Evolutionary conservation across 106 monocot species (phyloP), one percentile per base, ranked within the genome.

Genomic region (Alisma plantagoaquatica): DNA sequence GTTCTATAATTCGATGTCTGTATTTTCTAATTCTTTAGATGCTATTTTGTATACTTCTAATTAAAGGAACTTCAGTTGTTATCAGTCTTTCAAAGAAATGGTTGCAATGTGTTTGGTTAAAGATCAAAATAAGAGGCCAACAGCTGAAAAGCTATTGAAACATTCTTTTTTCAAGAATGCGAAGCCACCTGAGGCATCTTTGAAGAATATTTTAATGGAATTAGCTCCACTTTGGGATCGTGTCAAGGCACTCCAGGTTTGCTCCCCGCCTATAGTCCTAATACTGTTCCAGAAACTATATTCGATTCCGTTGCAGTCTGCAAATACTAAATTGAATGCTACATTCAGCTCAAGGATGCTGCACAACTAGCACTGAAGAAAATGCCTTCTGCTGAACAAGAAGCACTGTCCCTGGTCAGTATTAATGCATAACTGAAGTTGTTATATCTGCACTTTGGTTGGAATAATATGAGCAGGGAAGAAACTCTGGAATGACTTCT

Each of bases 91-190:
- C 64, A 93, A 87, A 72, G 87, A 93, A 70, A 93, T 93, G 87
- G 87, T 87, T 56, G 83, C 87, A 18, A 93, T 87, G 93, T 93
- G 93, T 72, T 74, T 93, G 77, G 93, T 87, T 38, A 93, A 93
- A 83, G 93, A 93, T 72, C 93, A 73, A 70, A 73, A 79, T 51
- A 93, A 87, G 69, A 93, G 93, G 66, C 93, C 93, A 75, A 80
- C 87, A 43, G 82, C 87, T 51, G 87, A 87, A 63, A 83, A 83
- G 43, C 67, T 93, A n/a, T 65, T 87, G 46, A 93, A 93, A 48
- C 93, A 87, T 53, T 69, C 79, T 10, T 87, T 93, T 69, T 93
- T 93, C 72, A 93, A 80, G 54, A 33, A 62, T 64, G 87, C 64
- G 18, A 93, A 83, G 46, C 62, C 93, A 59, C 80, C 77, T 22